Evolutionary conservation across 1,284 basidiomycete genomes (phyloP), one percentile per base, ranked within the genome.

Genomic region (Pisolithus thermaeus): DNA sequence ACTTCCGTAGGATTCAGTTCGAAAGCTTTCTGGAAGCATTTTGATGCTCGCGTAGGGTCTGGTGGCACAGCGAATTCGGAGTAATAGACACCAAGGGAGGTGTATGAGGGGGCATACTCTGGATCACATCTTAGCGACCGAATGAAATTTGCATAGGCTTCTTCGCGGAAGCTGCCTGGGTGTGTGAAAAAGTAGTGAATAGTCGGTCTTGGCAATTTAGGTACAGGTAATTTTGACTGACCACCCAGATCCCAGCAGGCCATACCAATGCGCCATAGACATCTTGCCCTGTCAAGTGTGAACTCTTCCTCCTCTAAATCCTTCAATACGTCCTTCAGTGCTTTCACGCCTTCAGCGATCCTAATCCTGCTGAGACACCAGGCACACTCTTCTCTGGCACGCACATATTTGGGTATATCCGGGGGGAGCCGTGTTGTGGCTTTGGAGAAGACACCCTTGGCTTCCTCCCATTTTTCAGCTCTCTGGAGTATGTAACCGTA

Each of bases 1-100:
- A 81, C 83, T 69, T 99, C 91, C 12, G 87, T 80, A 1, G 94
- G 80, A 68, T 98, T 95, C 2, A 99, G 81, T 69, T 99, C 97
- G 60, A 99, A 98, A 0, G 97, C 97, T 63, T 97, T 98, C 63
- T 99, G 95, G 72, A 97, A 98, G 66, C 97, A 99, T 66, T 96
- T 96, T 16, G 90, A 88, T 1, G 96, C 89, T 40, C 96, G 84
- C 9, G 82, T 80, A 8, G 82, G 81, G 68, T 99, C 95, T 0
- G 85, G 81, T 1, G 92, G 91, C 12, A 75, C 71, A 12, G 80
- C 70, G 49, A 75, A 76, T 49, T 92, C 86, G 18, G 80, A 72
- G 66, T 99, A 99, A 70, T 94, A 96, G 46, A 92, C 75, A 7
- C 97, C 97, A 8, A 99, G 80, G 1, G 93, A 90, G 0, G 96